phyloP scores from a whole-genome alignment of 78 protist genomes.

The Dictyostelium discoideum region dicty_2.7 NC_007089.4:4097501-4098000 shows the following conservation, averaged over 20 bases:
- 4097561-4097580: not conserved
- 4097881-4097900: conserved; percentile 2
- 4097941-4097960: not conserved
- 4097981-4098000: conserved; percentile 9
- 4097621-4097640: not conserved
- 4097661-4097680: no score
- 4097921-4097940: conserved; percentile 1
- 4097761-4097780: not conserved
- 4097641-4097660: not conserved
- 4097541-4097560: not conserved
- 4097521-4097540: not conserved
- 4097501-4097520: not conserved
- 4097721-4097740: not conserved
- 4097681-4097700: no score
- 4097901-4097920: not conserved
- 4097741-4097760: conserved; percentile 16
- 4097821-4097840: not conserved
- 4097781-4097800: conserved; percentile 15
- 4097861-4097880: not conserved
- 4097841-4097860: not conserved
- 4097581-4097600: not conserved
- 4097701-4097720: no score
- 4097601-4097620: not conserved
- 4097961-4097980: not conserved
- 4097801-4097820: not conserved